Evolutionary conservation across 495 filamentous ascomycete species (phyloP), one percentile per base, ranked within the genome.

Genomic region (Xylaria longipes): DNA sequence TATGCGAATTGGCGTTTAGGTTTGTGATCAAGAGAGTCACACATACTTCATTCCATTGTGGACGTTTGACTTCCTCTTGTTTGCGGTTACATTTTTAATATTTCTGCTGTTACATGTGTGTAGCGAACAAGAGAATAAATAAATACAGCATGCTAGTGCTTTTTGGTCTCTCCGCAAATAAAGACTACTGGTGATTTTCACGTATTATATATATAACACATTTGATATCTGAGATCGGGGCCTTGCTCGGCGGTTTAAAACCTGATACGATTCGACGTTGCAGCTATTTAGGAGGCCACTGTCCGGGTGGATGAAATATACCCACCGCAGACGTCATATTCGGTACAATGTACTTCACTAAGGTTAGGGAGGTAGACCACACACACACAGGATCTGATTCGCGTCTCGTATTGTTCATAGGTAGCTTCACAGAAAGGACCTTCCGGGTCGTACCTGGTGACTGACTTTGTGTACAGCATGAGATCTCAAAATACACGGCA

Each of bases 1-100:
- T 29, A 45, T 33, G 45, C 15, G 25, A 61, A 63, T 54, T 33
- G 45, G 43, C 46, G 68, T 70, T 64, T 7, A n/a, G 22, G n/a
- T 35, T 33, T 14, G 39, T 22, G 52, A 65, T 33, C 8, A 66
- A 60, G 37, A 20, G 2, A 2, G 22, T n/a, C 22, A 37, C 9
- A 22, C 20, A 22, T 60, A 7, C 57, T 37, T 57, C 12, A 8
- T 56, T 56, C 14, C 17, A 56, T 2, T 17, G 8, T 29, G 2
- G 22, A 29, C 2, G 1, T 31, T 31, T 1, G 52, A 4, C 14
- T 56, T 15, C 50, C 25, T 25, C 50, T 27, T 31, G 7, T 60
- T 1, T 37, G 9, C 4, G n/a, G n/a, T n/a, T n/a, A 6, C 2
- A 22, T 33, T 37, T 37, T 11, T 29, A 12, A 31, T 15, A 15